phyloP scores from a whole-genome alignment of 208 protist genomes.

The Trypanosoma conorhini region DNA sequence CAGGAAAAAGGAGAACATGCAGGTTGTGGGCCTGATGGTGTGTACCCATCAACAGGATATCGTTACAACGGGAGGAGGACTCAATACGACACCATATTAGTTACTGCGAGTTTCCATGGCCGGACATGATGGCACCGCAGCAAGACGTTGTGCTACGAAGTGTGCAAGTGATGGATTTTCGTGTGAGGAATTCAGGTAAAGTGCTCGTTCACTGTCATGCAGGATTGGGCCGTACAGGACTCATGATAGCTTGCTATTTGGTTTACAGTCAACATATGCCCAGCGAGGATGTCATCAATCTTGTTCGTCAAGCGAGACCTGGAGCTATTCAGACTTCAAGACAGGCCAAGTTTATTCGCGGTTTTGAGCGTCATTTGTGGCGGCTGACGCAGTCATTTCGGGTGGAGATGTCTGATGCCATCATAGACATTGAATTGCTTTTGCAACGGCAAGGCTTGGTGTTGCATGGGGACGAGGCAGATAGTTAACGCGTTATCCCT shows the following conservation, averaged over 20 bases:
- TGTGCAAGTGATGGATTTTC: slow-evolving; percentile 92
- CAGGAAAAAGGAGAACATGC: slow-evolving; percentile 92
- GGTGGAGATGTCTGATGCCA: slow-evolving; percentile 73
- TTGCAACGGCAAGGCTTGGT: slow-evolving; percentile 77
- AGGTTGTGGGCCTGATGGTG: slow-evolving; percentile 87
- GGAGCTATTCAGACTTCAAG: slow-evolving; percentile 85
- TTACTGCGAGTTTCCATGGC: slow-evolving; percentile 93
- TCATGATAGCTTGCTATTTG: slow-evolving; percentile 93
- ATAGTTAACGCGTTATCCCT: slow-evolving; percentile 74
- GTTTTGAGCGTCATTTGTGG: slow-evolving; percentile 89
- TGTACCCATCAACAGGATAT: slow-evolving; percentile 86
- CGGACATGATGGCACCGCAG: slow-evolving; percentile 90
- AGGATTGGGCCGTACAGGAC: slow-evolving; percentile 87
- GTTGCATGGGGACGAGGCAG: slow-evolving; percentile 81
- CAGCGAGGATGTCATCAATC: slow-evolving; percentile 68
- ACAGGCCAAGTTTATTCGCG: slow-evolving; percentile 82
- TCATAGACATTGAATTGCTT: slow-evolving; percentile 62
- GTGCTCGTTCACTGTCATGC: slow-evolving; percentile 94
- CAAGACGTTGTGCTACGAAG: slow-evolving; percentile 87
- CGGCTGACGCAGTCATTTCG: slow-evolving; percentile 79
- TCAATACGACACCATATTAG: slow-evolving; percentile 85
- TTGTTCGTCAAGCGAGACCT: slow-evolving; percentile 68
- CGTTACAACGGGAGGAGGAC: slow-evolving; percentile 89
- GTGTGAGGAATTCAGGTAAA: slow-evolving; percentile 83
- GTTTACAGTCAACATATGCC: slow-evolving; percentile 81